These are phyloP conservation scores for Curvularia spicifera DNA, from an alignment of 2,329 filamentous ascomycete genomes.

Conservation along the genomic window DNA sequence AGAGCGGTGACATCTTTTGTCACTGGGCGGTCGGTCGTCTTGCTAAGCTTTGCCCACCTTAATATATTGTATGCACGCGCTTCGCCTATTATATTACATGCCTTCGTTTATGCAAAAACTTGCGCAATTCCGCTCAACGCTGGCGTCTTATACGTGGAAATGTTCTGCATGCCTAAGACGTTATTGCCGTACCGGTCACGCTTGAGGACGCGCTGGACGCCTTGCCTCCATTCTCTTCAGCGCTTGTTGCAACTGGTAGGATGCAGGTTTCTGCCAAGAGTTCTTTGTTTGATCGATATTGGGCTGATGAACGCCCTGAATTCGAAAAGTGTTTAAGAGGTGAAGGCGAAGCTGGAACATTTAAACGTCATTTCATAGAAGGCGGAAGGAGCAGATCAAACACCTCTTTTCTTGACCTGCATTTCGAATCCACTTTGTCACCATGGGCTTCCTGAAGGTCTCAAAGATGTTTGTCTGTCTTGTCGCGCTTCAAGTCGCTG, in stretches of 20 bases:
- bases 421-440: background rate
- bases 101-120: conserved; percentile 11
- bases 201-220: background rate
- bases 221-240: background rate
- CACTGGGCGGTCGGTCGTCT: background rate
- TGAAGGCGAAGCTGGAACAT: background rate
- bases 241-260: background rate
- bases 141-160: background rate
- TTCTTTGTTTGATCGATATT: background rate
- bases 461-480: background rate
- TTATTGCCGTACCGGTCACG: background rate
- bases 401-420: background rate
- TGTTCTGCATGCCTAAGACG: background rate
- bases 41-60: background rate
- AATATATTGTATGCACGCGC: conserved; percentile 3
- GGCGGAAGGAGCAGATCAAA: background rate
- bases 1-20: background rate
- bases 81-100: background rate
- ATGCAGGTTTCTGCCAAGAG: background rate
- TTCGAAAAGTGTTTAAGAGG: background rate
- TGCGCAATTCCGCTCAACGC: conserved; percentile 17
- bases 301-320: background rate
- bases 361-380: background rate
- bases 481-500: background rate
- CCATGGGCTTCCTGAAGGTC: conserved; percentile 14